Base-by-base conservation (phyloP, 257 asterid species). In the Przewalskia tangutica region DNA sequence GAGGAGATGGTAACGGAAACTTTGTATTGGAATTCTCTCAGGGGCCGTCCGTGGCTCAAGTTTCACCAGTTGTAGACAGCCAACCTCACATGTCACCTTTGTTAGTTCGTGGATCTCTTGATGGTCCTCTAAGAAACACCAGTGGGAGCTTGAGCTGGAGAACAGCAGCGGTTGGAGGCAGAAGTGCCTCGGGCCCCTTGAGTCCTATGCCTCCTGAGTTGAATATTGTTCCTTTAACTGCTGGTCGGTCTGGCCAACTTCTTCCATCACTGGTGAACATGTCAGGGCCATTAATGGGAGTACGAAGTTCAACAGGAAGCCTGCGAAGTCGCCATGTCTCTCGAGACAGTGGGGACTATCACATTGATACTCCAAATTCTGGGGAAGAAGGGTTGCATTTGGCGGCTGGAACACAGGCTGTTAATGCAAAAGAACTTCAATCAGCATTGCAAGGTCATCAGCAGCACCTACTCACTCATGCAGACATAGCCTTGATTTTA, bases 111-210 rank as follows among this genome's bases (percentile, higher is more conserved):
- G 98, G 98, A 20, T 96, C 99, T 53, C 95, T 96, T 65, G 99
- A 96, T 50, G 99, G 98, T 59, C 99, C 99, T 50, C 88, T 96
- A 34, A 87, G 99, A 86, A 96, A 96, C 85, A 86, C 99, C 16
- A 93, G 98, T 59, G 99, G 99, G 85, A 96, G 98, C 91, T 85
- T 93, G 89, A 93, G 98, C 93, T 96, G 99, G 99, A 89, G 99
- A 85, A 96, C 99, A 23, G 93, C 98, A 63, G 98, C 90, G 46
- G 98, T 94, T 81, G 99, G 98, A 73, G 97, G 99, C 58, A 86
- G 99, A 89, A 94, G 98, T 82, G 95, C 99, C 80, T 96, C 99
- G 0, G 98, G 99, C 40, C 99, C 99, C 56, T 85, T 96, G 87
- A 96, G 92, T 84, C 95, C 99, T 42, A 91, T 96, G 97, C 89